phyloP scores from a whole-genome alignment of 805 yeast species.

The Wickerhamomyces subpelliculosus region DNA sequence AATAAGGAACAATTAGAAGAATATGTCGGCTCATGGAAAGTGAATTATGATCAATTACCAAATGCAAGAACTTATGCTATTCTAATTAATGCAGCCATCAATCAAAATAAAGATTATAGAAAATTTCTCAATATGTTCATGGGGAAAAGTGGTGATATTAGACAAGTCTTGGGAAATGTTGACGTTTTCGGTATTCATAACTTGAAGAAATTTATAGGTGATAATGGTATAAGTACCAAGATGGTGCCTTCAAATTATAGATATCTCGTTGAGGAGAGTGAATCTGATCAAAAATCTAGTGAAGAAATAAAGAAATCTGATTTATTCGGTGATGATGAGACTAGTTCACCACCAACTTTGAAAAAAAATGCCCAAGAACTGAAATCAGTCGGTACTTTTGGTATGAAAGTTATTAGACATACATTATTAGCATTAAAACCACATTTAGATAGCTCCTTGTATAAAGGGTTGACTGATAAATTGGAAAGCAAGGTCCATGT shows the following conservation, averaged over 20 bases:
- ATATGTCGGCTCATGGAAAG: slow-evolving; percentile 29
- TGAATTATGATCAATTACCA: slow-evolving; percentile 28
- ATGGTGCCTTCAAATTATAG: slow-evolving; percentile 29
- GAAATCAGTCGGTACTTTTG: slow-evolving; percentile 66
- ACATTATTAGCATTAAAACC: slow-evolving; percentile 49
- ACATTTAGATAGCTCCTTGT: slow-evolving; percentile 21
- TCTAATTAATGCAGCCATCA: slow-evolving; percentile 39
- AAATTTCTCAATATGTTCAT: slow-evolving; percentile 6
- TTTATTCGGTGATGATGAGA: background rate
- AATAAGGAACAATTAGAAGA: slow-evolving; percentile 36
- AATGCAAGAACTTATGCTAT: slow-evolving; percentile 59
- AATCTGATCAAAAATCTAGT: slow-evolving; percentile 1
- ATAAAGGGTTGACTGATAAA: slow-evolving; percentile 25
- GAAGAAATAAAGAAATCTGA: background rate
- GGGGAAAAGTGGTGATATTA: slow-evolving; percentile 4
- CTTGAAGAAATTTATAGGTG: slow-evolving; percentile 23
- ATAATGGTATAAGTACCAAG: slow-evolving; percentile 12
- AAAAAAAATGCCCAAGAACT: slow-evolving; percentile 47
- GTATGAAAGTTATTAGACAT: slow-evolving; percentile 72
- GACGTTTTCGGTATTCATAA: slow-evolving; percentile 48
- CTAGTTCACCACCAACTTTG: slow-evolving; percentile 31
- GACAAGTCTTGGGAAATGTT: slow-evolving; percentile 21
- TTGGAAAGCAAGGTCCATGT: slow-evolving; percentile 31
- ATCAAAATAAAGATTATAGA: slow-evolving; percentile 10
- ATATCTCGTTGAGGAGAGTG: slow-evolving; percentile 15